Conservation (phyloP, 202 grass and related monocot species). For the Dendrocalamus latiflorus region DNA sequence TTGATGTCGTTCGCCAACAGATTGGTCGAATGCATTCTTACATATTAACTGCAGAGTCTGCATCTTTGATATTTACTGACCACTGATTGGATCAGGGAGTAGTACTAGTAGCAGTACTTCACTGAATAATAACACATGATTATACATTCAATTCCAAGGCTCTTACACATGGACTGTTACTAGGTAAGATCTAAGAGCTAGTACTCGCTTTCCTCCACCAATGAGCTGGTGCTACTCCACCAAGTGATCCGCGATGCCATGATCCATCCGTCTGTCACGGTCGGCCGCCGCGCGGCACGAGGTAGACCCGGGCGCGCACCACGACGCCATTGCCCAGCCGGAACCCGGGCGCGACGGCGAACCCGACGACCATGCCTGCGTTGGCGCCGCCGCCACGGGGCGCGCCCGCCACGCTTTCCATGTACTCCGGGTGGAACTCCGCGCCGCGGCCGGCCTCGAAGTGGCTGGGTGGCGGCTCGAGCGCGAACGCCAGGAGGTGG, state of each 20-base stretch:
- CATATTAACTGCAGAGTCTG: background rate
- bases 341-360: slow-evolving; percentile 66
- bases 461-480: slow-evolving; percentile 77
- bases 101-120: too few species aligned
- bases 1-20: background rate
- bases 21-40: background rate
- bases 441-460: slow-evolving; percentile 76
- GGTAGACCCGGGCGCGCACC: too few species aligned
- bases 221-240: slow-evolving; percentile 20
- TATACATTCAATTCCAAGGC: slow-evolving; percentile 1
- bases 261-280: slow-evolving; percentile 30
- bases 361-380: slow-evolving; percentile 56
- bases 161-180: background rate
- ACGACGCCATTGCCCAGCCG: too few species aligned
- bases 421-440: slow-evolving; percentile 81
- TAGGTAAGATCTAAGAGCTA: background rate
- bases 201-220: background rate
- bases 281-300: too few species aligned
- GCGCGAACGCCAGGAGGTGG: slow-evolving; percentile 83
- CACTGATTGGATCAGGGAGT: background rate
- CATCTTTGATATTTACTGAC: background rate
- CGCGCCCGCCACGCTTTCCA: slow-evolving; percentile 74
- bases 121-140: background rate
- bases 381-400: slow-evolving; percentile 3
- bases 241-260: background rate